Evolutionary conservation across 1,139 yeast genomes (phyloP), one percentile per base, ranked within the genome.

Genomic region (Pichia sp.): DNA sequence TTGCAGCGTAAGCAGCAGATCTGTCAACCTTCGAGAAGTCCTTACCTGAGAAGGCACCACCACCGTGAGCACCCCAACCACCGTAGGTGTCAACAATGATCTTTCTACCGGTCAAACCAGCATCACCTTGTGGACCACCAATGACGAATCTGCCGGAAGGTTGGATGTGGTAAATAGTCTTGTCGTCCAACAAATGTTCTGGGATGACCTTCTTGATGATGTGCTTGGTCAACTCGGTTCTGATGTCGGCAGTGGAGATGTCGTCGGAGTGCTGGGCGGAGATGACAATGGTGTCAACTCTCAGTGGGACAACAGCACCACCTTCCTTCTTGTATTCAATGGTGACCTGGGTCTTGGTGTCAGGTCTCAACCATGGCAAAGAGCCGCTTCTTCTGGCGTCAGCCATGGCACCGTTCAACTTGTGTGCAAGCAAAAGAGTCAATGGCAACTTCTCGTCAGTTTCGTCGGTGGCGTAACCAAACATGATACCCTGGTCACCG

Each of bases 11-110:
- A 65, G 99, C 99, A 72, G 99, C 99, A 64, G 99, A 93, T 82
- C 99, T 90, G 78, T 93, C 99, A 71, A 93, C 99, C 84, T 93
- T 93, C 74, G 98, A 90, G 88, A 90, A 93, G 78, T 93, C 99
- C 83, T 93, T 93, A 78, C 99, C 99, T 61, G 97, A 88, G 90
- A 95, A 93, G 64, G 99, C 99, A 84, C 99, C 99, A 82, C 99
- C 99, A 79, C 99, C 99, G 82, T 93, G 99, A 70, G 99, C 98
- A 78, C 99, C 97, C 95, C 99, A 95, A 70, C 99, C 99, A 81
- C 99, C 99, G 79, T 93, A 93, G 63, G 99, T 95, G 78, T 93
- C 99, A 72, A 93, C 99, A 72, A 93, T 93, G 75, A 93, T 93
- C 83, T 93, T 93, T 81, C 99, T 90, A 76, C 99, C 99, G 67